These are phyloP conservation scores for Malassezia slooffiae DNA, from an alignment of 1,284 basidiomycete species.

Conservation along the genomic window DNA sequence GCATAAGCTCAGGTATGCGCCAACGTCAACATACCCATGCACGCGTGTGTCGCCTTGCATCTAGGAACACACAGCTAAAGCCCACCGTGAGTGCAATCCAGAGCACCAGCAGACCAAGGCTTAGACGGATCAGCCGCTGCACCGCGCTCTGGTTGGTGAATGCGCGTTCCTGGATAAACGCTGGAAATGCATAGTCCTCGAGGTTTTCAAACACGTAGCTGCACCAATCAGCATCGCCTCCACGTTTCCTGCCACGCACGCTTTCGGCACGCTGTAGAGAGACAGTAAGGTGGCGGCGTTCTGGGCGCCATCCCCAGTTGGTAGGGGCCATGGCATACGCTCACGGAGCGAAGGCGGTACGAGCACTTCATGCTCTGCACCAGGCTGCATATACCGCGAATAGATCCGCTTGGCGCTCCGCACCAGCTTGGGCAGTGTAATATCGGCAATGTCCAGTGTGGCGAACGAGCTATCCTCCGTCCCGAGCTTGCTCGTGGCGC, in stretches of 20 bases:
- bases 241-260: constrained; percentile 87
- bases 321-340: too few relatives aligned
- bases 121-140: constrained; percentile 60
- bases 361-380: too few relatives aligned
- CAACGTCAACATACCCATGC: constrained; percentile 61
- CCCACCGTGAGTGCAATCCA: constrained; percentile 83
- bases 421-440: constrained; percentile 76
- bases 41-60: constrained; percentile 75
- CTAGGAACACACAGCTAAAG: constrained; percentile 85
- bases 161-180: constrained; percentile 87
- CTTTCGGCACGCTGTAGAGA: constrained; percentile 91
- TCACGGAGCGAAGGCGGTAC: too few relatives aligned
- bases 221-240: constrained; percentile 55
- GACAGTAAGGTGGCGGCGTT: too few relatives aligned
- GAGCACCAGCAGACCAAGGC: constrained; percentile 69
- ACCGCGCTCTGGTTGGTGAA: constrained; percentile 92
- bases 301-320: too few relatives aligned
- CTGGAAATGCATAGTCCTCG: constrained; percentile 63
- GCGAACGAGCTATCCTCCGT: too few relatives aligned
- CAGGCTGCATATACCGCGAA: constrained; percentile 68
- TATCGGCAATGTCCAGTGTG: too few relatives aligned
- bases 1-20: too few relatives aligned
- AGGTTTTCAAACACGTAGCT: constrained; percentile 5
- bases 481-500: too few relatives aligned
- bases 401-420: constrained; percentile 90